Evolutionary conservation across 768 basidiomycete genomes (phyloP).

Genomic region (Leccinum sublutescens): DNA sequence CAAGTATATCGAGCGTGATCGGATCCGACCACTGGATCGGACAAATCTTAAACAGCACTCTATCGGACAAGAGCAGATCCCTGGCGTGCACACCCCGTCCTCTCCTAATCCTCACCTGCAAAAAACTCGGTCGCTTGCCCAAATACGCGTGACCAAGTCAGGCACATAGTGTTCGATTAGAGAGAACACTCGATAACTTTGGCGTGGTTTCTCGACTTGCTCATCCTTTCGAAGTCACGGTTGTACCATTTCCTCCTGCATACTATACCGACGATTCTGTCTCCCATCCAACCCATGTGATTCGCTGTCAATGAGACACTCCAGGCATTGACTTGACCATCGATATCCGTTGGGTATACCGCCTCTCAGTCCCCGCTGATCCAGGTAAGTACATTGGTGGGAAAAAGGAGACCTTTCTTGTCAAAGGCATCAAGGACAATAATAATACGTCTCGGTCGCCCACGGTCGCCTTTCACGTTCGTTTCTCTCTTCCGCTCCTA

Average conservation of each 20-base stretch:
- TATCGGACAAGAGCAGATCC: too few species aligned
- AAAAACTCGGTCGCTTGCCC: conserved; percentile 69
- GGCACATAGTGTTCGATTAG: conserved; percentile 59
- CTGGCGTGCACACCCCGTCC: conserved; percentile 7
- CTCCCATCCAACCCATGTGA: conserved; percentile 36
- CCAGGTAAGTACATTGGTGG: conserved; percentile 58
- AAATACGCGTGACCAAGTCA: conserved; percentile 71
- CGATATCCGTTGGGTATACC: conserved; percentile 70
- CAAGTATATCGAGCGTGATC: too few species aligned
- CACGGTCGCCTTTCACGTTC: too few species aligned
- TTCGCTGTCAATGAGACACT: conserved; percentile 71
- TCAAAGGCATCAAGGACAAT: conserved; percentile 79
- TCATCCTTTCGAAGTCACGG: conserved; percentile 57
- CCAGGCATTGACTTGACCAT: conserved; percentile 56
- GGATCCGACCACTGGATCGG: too few species aligned
- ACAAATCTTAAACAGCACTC: too few species aligned
- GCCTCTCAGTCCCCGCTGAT: conserved; percentile 78
- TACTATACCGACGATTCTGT: conserved; percentile 51
- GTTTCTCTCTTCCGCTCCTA: too few species aligned
- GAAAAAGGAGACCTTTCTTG: conserved; percentile 65
- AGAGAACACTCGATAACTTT: conserved; percentile 67
- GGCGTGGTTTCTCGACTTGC: conserved; percentile 71
- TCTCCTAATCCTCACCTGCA: conserved; percentile 53
- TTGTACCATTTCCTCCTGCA: conserved; percentile 82
- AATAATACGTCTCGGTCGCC: conserved; percentile 15